These are phyloP conservation scores for Mycena maculata DNA, from an alignment of 768 basidiomycete genomes.

Conservation along the genomic window DNA sequence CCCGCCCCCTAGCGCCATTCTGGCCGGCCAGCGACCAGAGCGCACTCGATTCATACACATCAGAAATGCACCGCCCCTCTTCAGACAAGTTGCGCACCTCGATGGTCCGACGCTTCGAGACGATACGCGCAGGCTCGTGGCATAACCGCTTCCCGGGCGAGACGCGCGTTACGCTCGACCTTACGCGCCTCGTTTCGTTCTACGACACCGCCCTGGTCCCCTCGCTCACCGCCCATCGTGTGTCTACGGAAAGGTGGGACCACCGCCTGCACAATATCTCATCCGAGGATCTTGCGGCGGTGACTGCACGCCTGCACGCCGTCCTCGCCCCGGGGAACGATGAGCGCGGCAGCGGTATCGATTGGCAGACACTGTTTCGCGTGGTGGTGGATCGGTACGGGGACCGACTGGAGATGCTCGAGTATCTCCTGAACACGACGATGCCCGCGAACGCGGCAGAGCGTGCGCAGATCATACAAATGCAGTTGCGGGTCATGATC, in stretches of 20 bases:
- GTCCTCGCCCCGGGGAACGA: neutral
- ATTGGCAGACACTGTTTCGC: conserved; percentile 48
- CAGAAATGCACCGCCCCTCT: too few relatives aligned
- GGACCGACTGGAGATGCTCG: conserved; percentile 43
- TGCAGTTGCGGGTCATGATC: conserved; percentile 24
- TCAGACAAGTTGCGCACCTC: too few relatives aligned
- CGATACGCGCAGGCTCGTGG: conserved; percentile 42
- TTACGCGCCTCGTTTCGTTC: conserved; percentile 49
- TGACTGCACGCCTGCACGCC: conserved; percentile 25
- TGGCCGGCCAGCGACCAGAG: too few relatives aligned
- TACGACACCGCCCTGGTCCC: conserved; percentile 47
- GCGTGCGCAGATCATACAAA: neutral
- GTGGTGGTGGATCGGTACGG: conserved; percentile 46
- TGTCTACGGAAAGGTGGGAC: conserved; percentile 41
- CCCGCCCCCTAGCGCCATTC: too few relatives aligned
- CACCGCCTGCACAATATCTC: conserved; percentile 45
- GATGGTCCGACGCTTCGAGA: conserved; percentile 17
- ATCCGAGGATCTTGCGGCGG: conserved; percentile 33
- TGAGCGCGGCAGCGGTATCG: conserved; percentile 40
- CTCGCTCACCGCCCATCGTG: conserved; percentile 42
- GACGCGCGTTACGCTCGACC: conserved; percentile 46
- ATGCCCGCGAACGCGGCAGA: conserved; percentile 1
- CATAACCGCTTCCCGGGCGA: conserved; percentile 51
- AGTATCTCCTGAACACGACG: conserved; percentile 32
- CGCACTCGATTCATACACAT: too few relatives aligned